Base-by-base conservation (phyloP, 768 basidiomycete species). In the Pluteus cervinus region DNA sequence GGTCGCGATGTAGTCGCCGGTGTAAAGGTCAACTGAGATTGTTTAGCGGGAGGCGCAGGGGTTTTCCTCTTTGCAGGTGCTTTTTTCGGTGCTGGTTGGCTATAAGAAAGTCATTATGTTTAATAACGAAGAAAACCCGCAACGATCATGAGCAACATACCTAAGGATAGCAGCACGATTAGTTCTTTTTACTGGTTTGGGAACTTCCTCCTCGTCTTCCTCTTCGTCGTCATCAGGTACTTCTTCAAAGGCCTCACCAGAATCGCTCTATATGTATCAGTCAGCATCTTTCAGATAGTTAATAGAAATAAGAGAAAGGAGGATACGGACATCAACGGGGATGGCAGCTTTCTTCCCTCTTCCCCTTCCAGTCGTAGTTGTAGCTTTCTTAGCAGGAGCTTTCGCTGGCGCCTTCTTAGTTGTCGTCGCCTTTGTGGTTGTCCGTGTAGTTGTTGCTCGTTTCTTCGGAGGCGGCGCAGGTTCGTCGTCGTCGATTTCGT, bases 131-230 rank as follows among this genome's bases (percentile, higher is more conserved):
- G 18, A 46, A 6, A 8, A 11, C n/a, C 36, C 15, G 4, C 16
- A 18, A 14, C 18, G n/a, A 35, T 9, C 29, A 44, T 14, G n/a
- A 26, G 38, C 1, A 4, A 46, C 62, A 39, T 47, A 83, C 85
- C 73, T 82, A 24, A 82, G 54, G 10, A 80, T 73, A 7, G 81
- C 76, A 16, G 80, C 75, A 36, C 85, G 68, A 47, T 69, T 76
- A 17, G 79, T 76, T 46, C 69, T 70, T 55, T 81, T 85, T 7
- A 68, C 60, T 29, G 68, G 67, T 15, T 71, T 63, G 4, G 57
- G 58, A 6, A 69, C 74, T 16, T 76, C 76, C 4, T 71, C 69
- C 1, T 73, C 70, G 1, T 72, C 64, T 8, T 54, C 58, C 24
- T 60, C 63, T 0, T 73, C 71, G 7, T 72, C 70, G 3, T 76